These are phyloP conservation scores for Anisogramma anomala DNA, from an alignment of 2,329 filamentous ascomycete genomes.

Conservation along the genomic window DNA sequence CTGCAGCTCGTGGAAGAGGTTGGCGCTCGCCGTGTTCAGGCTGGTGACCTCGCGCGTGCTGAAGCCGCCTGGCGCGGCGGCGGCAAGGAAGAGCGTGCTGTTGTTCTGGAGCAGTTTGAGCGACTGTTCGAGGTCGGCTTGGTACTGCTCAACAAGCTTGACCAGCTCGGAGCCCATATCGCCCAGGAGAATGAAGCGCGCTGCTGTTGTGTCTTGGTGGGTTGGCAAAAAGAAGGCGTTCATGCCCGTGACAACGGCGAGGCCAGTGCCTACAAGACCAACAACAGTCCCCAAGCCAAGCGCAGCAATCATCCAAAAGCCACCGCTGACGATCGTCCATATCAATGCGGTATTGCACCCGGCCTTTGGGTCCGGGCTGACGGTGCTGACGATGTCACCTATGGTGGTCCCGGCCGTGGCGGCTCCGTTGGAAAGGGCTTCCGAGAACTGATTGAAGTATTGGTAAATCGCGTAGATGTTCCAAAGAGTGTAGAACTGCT, in stretches of 20 bases:
- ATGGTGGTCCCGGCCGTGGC: slow-evolving; percentile 19
- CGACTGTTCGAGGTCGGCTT: not conserved
- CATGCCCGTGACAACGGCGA: slow-evolving; percentile 8
- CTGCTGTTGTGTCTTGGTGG: slow-evolving; percentile 16
- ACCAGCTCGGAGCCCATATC: slow-evolving; percentile 18
- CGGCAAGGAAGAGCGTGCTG: slow-evolving; percentile 1
- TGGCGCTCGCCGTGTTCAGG: slow-evolving; percentile 1
- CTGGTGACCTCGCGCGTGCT: slow-evolving; percentile 3
- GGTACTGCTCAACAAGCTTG: slow-evolving; percentile 12
- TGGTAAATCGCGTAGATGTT: slow-evolving; percentile 21
- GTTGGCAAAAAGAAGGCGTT: slow-evolving; percentile 17
- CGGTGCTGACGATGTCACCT: slow-evolving; percentile 18
- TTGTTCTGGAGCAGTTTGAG: not conserved
- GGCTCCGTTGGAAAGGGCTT: slow-evolving; percentile 19
- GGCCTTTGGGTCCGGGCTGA: slow-evolving; percentile 16
- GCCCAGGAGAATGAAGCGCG: slow-evolving; percentile 19
- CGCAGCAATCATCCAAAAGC: slow-evolving; percentile 3
- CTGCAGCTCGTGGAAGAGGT: slow-evolving; percentile 4
- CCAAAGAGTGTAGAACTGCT: slow-evolving; percentile 21
- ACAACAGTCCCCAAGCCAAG: not conserved
- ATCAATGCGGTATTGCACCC: slow-evolving; percentile 7
- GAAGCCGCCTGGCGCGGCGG: not conserved
- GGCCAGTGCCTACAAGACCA: not conserved
- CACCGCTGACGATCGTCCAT: slow-evolving; percentile 1
- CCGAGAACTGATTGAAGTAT: slow-evolving; percentile 22